phyloP scores from a whole-genome alignment of 768 basidiomycete species.

The Lactarius indigo region DNA sequence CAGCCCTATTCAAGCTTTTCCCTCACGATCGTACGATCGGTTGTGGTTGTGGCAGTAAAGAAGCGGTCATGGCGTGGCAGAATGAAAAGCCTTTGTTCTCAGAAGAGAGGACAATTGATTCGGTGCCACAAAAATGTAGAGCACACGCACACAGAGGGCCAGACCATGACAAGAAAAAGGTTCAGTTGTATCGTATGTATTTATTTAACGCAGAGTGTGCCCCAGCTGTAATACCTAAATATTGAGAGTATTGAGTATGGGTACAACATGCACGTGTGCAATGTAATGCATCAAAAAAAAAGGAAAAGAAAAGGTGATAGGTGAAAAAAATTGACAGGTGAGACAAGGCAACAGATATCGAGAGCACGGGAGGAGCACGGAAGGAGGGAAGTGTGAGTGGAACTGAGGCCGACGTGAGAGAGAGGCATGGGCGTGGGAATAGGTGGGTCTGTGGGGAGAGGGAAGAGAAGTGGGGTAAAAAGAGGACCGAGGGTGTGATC shows the following conservation, averaged over 20 bases:
- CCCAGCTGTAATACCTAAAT: slow-evolving; percentile 16
- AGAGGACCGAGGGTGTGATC: background rate
- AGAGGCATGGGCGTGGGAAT: background rate
- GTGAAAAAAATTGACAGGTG: background rate
- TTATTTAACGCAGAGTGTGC: slow-evolving; percentile 4
- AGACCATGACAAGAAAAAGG: background rate
- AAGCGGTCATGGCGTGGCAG: background rate
- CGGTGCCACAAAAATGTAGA: background rate
- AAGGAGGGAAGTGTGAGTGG: background rate
- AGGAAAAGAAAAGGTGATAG: background rate
- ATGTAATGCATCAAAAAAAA: slow-evolving; percentile 19
- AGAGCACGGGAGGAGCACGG: slow-evolving; percentile 3
- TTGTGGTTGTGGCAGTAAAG: background rate
- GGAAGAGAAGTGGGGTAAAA: background rate
- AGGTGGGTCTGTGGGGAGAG: background rate
- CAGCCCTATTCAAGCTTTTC: background rate
- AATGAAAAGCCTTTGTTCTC: background rate
- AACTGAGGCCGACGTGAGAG: slow-evolving; percentile 1
- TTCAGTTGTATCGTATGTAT: slow-evolving; percentile 4
- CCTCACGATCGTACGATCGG: background rate
- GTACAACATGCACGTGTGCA: slow-evolving; percentile 21
- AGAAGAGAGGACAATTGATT: background rate
- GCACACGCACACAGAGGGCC: background rate
- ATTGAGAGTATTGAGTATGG: slow-evolving; percentile 23
- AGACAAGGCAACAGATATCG: slow-evolving; percentile 1